Conservation (phyloP, 768 basidiomycete genomes). For the Suillus weaverae region DNA sequence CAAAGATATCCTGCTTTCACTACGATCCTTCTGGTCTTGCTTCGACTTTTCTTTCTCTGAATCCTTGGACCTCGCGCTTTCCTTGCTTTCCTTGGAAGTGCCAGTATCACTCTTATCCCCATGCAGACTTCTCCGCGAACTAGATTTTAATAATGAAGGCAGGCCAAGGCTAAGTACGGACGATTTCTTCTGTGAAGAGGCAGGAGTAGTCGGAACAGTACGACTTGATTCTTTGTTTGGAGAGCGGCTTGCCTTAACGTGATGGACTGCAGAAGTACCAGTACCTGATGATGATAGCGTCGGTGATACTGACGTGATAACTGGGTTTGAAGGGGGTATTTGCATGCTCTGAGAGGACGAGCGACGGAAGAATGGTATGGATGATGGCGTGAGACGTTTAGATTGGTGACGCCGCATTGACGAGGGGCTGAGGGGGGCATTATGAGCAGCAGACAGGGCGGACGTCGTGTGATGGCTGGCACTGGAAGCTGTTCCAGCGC, state of each 20-base stretch:
- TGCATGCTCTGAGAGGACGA: slow-evolving; percentile 90
- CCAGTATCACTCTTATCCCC: slow-evolving; percentile 46
- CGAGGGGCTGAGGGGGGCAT: slow-evolving; percentile 70
- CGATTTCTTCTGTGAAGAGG: slow-evolving; percentile 72
- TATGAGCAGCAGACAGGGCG: slow-evolving; percentile 51
- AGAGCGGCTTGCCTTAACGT: slow-evolving; percentile 45
- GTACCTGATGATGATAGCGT: slow-evolving; percentile 52
- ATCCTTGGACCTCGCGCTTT: slow-evolving; percentile 45
- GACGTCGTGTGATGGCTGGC: slow-evolving; percentile 66
- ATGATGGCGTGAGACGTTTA: slow-evolving; percentile 86
- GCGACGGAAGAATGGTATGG: slow-evolving; percentile 92
- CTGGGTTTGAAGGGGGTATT: slow-evolving; percentile 44
- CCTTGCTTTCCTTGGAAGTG: slow-evolving; percentile 49
- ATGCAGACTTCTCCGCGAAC: slow-evolving; percentile 78
- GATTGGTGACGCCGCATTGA: slow-evolving; percentile 64
- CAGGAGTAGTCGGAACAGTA: slow-evolving; percentile 54
- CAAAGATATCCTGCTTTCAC: slow-evolving; percentile 86
- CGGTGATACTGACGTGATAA: slow-evolving; percentile 48
- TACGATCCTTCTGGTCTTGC: slow-evolving; percentile 80
- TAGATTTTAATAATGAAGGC: slow-evolving; percentile 83
- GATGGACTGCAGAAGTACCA: slow-evolving; percentile 39
- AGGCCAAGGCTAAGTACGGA: slow-evolving; percentile 80
- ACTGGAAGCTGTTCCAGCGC: slow-evolving; percentile 76
- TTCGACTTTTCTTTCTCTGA: slow-evolving; percentile 55
- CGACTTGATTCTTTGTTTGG: slow-evolving; percentile 55